Evolutionary conservation across 2,329 filamentous ascomycete species (phyloP).

Genomic region (Fusarium penzigii): DNA sequence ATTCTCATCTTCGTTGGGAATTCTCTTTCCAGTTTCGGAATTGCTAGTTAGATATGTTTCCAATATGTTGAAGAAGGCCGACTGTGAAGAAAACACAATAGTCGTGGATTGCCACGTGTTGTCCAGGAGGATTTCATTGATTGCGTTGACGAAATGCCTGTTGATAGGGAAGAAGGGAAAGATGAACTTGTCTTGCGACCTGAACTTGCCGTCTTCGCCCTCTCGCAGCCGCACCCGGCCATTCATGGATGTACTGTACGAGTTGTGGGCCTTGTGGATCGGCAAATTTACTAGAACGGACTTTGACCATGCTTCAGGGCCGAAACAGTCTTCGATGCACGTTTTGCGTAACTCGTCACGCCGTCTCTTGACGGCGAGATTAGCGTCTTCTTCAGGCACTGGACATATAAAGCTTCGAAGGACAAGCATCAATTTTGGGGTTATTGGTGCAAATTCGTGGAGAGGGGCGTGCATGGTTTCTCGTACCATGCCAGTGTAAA

Average conservation of each 20-base stretch:
- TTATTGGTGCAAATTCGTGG: constrained; percentile 33
- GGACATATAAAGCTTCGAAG: constrained; percentile 23
- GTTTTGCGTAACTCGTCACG: neutral
- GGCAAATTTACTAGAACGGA: constrained; percentile 5
- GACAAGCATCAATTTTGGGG: constrained; percentile 31
- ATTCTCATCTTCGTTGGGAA: neutral
- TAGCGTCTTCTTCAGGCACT: constrained; percentile 20
- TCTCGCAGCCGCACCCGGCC: neutral
- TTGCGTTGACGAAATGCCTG: neutral
- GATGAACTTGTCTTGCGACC: constrained; percentile 2
- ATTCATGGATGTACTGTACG: neutral
- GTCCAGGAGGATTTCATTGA: constrained; percentile 2
- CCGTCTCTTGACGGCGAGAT: neutral
- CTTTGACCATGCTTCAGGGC: neutral
- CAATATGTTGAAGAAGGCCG: neutral
- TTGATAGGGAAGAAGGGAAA: constrained; percentile 5
- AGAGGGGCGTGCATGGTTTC: constrained; percentile 9
- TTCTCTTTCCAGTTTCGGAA: neutral
- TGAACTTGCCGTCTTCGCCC: neutral
- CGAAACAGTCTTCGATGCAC: neutral
- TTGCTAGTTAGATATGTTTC: neutral
- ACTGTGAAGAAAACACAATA: constrained; percentile 1
- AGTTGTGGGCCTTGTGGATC: constrained; percentile 2
- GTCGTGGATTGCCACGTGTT: neutral
- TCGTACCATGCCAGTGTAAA: constrained; percentile 11